These are phyloP conservation scores for Moniliophthora roreri DNA, from an alignment of 1,284 basidiomycete species.

Conservation along the genomic window DNA sequence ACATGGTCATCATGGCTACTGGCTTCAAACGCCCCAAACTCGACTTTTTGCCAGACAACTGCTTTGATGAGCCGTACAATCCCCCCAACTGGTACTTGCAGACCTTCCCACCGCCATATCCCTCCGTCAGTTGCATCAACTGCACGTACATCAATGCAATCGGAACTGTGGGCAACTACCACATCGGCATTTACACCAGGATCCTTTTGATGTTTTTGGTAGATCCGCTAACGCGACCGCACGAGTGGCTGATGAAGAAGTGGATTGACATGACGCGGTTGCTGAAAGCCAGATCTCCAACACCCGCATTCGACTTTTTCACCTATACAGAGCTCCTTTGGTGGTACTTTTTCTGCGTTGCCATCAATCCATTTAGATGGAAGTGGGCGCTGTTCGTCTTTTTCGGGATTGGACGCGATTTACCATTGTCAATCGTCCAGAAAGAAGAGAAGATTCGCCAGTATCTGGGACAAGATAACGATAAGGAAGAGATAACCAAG, in stretches of 20 bases:
- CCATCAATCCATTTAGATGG: conserved; percentile 19
- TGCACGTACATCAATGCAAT: conserved; percentile 56
- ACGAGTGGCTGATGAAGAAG: conserved; percentile 57
- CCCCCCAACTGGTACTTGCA: conserved; percentile 63
- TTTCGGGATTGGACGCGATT: conserved; percentile 13
- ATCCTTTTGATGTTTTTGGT: conserved; percentile 59
- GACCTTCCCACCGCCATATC: conserved; percentile 61
- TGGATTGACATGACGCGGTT: conserved; percentile 66
- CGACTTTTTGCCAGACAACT: conserved; percentile 53
- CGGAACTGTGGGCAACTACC: conserved; percentile 29
- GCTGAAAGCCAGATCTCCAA: conserved; percentile 38
- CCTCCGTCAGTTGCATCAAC: conserved; percentile 59
- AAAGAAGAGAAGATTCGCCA: conserved; percentile 13
- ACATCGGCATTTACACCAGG: conserved; percentile 42
- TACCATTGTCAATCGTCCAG: conserved; percentile 14
- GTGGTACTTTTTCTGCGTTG: conserved; percentile 18
- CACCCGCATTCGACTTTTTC: conserved; percentile 53
- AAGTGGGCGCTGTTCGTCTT: conserved; percentile 19
- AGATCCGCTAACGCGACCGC: conserved; percentile 50
- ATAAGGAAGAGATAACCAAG: background rate
- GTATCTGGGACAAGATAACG: background rate
- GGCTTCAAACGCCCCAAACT: conserved; percentile 59
- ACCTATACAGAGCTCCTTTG: conserved; percentile 56
- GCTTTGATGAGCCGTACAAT: conserved; percentile 61
- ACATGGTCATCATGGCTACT: conserved; percentile 56